Percentiles rank a stretch among this genome's conserved stretches.
Evolutionary conservation across 345 rosid species (phyloP).

Genomic region (Carallia brachiata): DNA sequence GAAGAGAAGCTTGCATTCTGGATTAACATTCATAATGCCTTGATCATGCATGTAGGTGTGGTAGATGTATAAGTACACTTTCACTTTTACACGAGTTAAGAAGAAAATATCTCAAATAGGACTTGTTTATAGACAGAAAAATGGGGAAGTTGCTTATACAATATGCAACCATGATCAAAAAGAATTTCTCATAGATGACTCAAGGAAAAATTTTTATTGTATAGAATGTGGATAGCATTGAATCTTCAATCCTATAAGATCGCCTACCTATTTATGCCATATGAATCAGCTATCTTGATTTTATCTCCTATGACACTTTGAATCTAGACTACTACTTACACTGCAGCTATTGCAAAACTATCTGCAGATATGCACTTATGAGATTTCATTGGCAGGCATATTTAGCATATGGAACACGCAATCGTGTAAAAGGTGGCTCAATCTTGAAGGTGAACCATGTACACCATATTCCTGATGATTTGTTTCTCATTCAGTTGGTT

Average conservation of each 20-base stretch:
- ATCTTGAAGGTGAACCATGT: slow-evolving; percentile 51
- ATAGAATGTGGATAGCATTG: too few species aligned
- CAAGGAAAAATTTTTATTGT: not conserved
- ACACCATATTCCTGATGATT: not conserved
- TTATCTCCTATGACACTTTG: not conserved
- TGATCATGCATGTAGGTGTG: slow-evolving; percentile 72
- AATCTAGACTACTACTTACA: not conserved
- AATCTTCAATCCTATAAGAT: not conserved
- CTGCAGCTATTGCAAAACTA: not conserved
- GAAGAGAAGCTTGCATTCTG: slow-evolving; percentile 96
- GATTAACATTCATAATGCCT: slow-evolving; percentile 87
- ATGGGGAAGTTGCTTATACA: not conserved
- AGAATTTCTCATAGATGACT: not conserved
- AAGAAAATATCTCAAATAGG: not conserved
- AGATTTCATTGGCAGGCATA: slow-evolving; percentile 56
- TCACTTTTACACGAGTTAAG: not conserved
- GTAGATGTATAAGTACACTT: slow-evolving; percentile 11
- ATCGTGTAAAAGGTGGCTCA: slow-evolving; percentile 44
- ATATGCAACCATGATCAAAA: not conserved
- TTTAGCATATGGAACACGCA: slow-evolving; percentile 68
- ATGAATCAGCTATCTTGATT: not conserved
- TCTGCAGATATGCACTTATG: not conserved
- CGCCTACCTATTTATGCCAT: not conserved
- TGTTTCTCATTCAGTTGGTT: slow-evolving; percentile 6
- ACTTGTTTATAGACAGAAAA: not conserved